A percentile compares a stretch with the other conserved stretches of the same genome.
These are phyloP conservation scores for Penicillium cinerascens DNA, from an alignment of 495 filamentous ascomycete species.

Conservation along the genomic window DNA sequence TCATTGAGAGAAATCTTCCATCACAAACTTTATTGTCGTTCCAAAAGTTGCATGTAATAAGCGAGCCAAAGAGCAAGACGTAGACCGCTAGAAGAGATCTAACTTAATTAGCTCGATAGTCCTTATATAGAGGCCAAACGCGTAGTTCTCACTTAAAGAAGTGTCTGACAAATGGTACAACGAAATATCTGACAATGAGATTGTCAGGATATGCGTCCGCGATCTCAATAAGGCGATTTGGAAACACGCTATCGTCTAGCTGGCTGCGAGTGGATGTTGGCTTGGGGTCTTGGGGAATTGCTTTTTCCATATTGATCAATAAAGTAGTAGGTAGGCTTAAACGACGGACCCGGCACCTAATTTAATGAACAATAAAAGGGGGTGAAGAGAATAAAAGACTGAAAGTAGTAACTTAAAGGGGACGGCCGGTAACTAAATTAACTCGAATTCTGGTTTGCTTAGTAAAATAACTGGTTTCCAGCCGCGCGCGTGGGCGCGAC, in stretches of 20 bases:
- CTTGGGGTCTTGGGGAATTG: background rate
- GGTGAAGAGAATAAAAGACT: no score
- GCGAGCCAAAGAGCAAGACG: slow-evolving; percentile 1
- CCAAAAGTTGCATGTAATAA: slow-evolving; percentile 2
- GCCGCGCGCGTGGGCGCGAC: no score
- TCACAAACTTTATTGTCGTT: background rate
- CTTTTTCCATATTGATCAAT: slow-evolving; percentile 4
- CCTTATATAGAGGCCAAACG: background rate
- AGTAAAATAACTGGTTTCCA: no score
- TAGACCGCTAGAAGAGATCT: background rate
- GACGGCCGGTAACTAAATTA: no score
- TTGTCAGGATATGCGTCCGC: slow-evolving; percentile 1
- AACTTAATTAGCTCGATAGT: background rate
- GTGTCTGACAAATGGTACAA: slow-evolving; percentile 1
- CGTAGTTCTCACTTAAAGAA: background rate
- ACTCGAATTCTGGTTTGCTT: no score
- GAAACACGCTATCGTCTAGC: background rate
- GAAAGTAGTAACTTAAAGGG: no score
- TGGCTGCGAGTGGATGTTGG: background rate
- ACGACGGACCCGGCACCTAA: background rate
- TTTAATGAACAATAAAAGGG: background rate
- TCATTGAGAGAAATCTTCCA: background rate
- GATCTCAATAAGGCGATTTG: slow-evolving; percentile 2
- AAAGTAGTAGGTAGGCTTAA: background rate
- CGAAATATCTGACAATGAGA: background rate